Evolutionary conservation across 2,329 filamentous ascomycete species (phyloP).

Genomic region (Clonostachys sp.): DNA sequence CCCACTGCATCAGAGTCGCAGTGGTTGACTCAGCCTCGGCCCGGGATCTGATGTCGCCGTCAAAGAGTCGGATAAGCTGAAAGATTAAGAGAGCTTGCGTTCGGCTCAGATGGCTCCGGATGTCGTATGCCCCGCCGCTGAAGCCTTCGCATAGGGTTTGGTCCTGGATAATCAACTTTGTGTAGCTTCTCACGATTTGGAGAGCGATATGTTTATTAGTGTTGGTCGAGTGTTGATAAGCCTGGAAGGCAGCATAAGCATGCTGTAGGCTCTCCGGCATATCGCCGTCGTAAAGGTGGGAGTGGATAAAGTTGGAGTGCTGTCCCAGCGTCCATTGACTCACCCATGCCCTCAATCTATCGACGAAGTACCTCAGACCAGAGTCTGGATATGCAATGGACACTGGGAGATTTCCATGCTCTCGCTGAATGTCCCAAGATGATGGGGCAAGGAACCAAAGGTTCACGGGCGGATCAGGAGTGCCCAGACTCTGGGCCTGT

Average conservation of each 20-base stretch:
- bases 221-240: not conserved
- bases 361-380: slow-evolving; percentile 1
- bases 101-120: slow-evolving; percentile 1
- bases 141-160: slow-evolving; percentile 1
- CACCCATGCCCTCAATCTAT: slow-evolving; percentile 2
- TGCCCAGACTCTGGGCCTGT: too few relatives aligned
- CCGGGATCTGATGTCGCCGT: slow-evolving; percentile 4
- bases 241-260: not conserved
- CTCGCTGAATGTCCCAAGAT: too few relatives aligned
- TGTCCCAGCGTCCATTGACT: slow-evolving; percentile 1
- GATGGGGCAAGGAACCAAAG: too few relatives aligned
- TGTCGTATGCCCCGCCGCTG: not conserved
- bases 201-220: slow-evolving; percentile 1
- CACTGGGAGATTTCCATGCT: too few relatives aligned
- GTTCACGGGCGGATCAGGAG: too few relatives aligned
- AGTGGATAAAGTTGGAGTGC: slow-evolving; percentile 2
- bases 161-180: slow-evolving; percentile 1
- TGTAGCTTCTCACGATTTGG: not conserved
- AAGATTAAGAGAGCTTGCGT: slow-evolving; percentile 3
- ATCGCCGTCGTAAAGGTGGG: not conserved
- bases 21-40: not conserved
- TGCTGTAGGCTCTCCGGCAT: slow-evolving; percentile 1
- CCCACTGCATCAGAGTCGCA: not conserved
- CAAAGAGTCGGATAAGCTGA: slow-evolving; percentile 4
- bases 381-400: not conserved